Percentiles rank a stretch among this genome's conserved stretches.
These are phyloP conservation scores for Mycena haematopus DNA, from an alignment of 768 basidiomycete species.

Conservation along the genomic window DNA sequence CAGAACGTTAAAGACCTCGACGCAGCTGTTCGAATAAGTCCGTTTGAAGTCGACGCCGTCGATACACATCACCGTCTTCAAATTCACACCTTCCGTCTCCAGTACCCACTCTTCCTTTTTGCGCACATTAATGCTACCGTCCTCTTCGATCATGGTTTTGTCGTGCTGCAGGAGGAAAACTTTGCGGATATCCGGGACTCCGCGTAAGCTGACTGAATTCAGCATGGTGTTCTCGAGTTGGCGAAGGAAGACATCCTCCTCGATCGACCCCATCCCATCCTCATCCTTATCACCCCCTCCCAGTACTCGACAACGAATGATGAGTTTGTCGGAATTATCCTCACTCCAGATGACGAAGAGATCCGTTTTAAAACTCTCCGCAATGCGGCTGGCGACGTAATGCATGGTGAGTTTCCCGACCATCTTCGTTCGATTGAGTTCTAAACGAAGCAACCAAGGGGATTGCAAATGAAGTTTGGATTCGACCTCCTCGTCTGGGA, in stretches of 20 bases:
- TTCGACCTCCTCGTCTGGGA: slow-evolving; percentile 96
- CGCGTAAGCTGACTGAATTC: slow-evolving; percentile 92
- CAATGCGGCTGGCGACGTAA: slow-evolving; percentile 91
- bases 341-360: slow-evolving; percentile 99
- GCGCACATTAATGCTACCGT: slow-evolving; percentile 68
- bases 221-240: slow-evolving; percentile 97
- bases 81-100: slow-evolving; percentile 88
- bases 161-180: slow-evolving; percentile 95
- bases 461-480: slow-evolving; percentile 90
- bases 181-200: slow-evolving; percentile 87
- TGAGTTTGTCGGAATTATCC: slow-evolving; percentile 96
- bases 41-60: slow-evolving; percentile 93
- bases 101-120: slow-evolving; percentile 92
- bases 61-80: slow-evolving; percentile 77
- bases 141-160: slow-evolving; percentile 66
- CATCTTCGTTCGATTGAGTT: slow-evolving; percentile 97
- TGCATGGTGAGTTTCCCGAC: slow-evolving; percentile 96
- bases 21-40: slow-evolving; percentile 97
- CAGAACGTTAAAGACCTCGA: slow-evolving; percentile 91
- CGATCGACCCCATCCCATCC: slow-evolving; percentile 72
- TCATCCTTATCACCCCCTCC: slow-evolving; percentile 88
- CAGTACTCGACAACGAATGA: slow-evolving; percentile 94
- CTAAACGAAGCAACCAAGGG: slow-evolving; percentile 96
- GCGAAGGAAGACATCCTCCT: slow-evolving; percentile 96
- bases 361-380: slow-evolving; percentile 93